Evolutionary conservation across 768 basidiomycete species (phyloP).

Genomic region (Russula emetica): DNA sequence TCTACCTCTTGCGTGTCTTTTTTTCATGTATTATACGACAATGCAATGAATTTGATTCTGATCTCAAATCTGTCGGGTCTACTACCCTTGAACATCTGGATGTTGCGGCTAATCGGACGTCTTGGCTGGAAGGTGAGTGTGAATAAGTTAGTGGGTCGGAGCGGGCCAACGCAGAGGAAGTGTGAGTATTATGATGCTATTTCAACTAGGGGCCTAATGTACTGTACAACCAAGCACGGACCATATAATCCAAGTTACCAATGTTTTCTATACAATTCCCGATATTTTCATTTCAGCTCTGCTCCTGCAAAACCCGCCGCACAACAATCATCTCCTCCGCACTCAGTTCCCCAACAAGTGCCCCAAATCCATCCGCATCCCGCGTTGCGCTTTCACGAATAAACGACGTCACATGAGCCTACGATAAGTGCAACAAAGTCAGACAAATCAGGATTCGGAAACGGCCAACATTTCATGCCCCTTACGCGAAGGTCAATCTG

Average conservation of each 20-base stretch:
- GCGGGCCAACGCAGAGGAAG: too few relatives aligned
- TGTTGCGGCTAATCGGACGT: too few relatives aligned
- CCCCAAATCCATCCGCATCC: constrained; percentile 60
- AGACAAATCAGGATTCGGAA: neutral
- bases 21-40: neutral
- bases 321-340: constrained; percentile 71
- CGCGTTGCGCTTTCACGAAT: constrained; percentile 61
- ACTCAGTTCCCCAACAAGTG: constrained; percentile 58
- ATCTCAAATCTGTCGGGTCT: neutral
- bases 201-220: constrained; percentile 26
- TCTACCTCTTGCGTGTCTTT: neutral
- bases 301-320: constrained; percentile 35
- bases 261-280: neutral
- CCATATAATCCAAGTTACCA: neutral
- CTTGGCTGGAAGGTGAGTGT: too few relatives aligned
- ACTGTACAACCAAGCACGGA: constrained; percentile 21
- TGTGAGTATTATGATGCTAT: neutral
- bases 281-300: constrained; percentile 3
- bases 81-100: neutral
- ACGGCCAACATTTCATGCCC: constrained; percentile 4
- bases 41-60: neutral
- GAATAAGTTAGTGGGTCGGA: too few relatives aligned
- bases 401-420: constrained; percentile 71
- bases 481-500: constrained; percentile 75
- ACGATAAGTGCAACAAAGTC: neutral